Evolutionary conservation across 176 grass and related monocot species (phyloP).

Genomic region (Echinochloa phyllopogon): DNA sequence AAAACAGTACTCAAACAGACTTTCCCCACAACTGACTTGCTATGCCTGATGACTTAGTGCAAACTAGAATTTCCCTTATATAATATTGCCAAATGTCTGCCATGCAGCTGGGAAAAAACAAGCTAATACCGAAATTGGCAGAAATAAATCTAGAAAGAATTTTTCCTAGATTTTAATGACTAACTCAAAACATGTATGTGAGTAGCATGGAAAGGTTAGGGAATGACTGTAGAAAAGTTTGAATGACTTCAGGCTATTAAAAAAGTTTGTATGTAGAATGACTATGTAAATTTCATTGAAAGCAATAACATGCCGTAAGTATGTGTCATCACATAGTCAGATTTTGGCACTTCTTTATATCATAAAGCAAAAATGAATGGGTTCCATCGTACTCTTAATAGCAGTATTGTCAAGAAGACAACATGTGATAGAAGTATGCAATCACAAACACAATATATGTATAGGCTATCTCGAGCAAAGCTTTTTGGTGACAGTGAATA

Average conservation of each 20-base stretch:
- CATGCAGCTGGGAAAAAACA: not conserved
- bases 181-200: not conserved
- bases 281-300: not conserved
- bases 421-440: not conserved
- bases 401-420: not conserved
- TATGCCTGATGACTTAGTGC: not conserved
- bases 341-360: not conserved
- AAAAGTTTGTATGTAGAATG: not conserved
- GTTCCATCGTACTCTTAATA: not conserved
- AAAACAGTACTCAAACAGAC: not conserved
- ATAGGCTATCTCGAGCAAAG: not conserved
- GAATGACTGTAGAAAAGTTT: not conserved
- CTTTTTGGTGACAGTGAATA: not conserved
- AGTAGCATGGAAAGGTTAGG: not conserved
- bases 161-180: not conserved
- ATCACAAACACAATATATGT: not conserved
- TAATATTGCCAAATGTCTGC: not conserved
- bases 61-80: not conserved
- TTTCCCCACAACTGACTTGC: not conserved
- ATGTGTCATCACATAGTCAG: not conserved
- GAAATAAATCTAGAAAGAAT: not conserved
- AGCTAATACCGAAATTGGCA: not conserved
- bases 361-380: not conserved
- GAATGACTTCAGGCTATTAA: not conserved
- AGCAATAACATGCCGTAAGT: not conserved